Evolutionary conservation across 805 yeast species (phyloP).

Genomic region (Candida michaelii): DNA sequence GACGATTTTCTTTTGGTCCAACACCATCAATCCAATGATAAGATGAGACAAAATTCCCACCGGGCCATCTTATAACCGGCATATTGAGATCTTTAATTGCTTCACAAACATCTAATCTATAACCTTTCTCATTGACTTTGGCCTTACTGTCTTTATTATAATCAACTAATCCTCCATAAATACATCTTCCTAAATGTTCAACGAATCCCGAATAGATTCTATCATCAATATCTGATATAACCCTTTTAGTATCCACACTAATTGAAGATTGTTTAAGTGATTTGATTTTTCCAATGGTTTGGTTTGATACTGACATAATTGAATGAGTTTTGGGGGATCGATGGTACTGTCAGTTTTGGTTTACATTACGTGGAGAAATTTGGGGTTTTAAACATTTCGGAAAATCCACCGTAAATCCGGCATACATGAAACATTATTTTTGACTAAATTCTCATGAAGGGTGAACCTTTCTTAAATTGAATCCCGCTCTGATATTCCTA

Average conservation of each 20-base stretch:
- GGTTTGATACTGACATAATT: conserved; percentile 19
- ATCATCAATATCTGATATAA: conserved; percentile 22
- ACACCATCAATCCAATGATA: conserved; percentile 36
- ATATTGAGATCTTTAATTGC: conserved; percentile 29
- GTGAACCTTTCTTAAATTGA: too few species aligned
- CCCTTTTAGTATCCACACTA: conserved; percentile 27
- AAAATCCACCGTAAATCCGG: too few species aligned
- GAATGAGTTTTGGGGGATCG: too few species aligned
- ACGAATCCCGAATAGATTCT: conserved; percentile 33
- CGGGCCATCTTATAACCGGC: conserved; percentile 37
- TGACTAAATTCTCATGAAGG: too few species aligned
- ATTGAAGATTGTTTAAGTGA: conserved; percentile 18
- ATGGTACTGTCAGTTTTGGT: conserved; percentile 15
- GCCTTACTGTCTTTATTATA: conserved; percentile 17
- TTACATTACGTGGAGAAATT: neutral
- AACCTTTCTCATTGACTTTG: conserved; percentile 23
- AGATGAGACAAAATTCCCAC: conserved; percentile 34
- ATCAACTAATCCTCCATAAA: conserved; percentile 37
- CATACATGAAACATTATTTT: too few species aligned
- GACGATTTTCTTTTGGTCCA: conserved; percentile 29
- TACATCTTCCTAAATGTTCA: conserved; percentile 37
- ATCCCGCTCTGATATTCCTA: too few species aligned
- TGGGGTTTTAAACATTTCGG: too few species aligned
- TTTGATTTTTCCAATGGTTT: conserved; percentile 16
- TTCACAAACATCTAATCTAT: conserved; percentile 26